Evolutionary conservation across 495 filamentous ascomycete species (phyloP).

Genomic region (Penicillium atrosanguineum): DNA sequence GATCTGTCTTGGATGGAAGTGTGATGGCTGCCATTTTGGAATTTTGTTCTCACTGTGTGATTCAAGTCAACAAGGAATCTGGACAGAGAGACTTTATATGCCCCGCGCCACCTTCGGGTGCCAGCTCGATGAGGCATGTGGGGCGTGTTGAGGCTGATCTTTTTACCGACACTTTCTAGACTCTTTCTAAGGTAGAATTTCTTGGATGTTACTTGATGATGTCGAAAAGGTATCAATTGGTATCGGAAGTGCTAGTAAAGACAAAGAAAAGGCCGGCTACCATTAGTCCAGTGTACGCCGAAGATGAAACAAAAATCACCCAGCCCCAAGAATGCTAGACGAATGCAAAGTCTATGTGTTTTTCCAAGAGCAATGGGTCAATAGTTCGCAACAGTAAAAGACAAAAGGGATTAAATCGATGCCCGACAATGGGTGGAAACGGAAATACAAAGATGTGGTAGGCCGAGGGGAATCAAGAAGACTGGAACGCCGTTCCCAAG

Average conservation of each 20-base stretch:
- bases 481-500: background rate
- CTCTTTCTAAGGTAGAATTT: background rate
- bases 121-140: constrained; percentile 3
- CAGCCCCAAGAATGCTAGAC: background rate
- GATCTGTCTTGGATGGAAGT: constrained; percentile 23
- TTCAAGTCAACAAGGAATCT: background rate
- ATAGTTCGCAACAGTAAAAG: background rate
- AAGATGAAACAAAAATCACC: background rate
- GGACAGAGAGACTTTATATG: background rate
- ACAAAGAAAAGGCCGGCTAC: background rate
- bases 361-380: background rate
- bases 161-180: background rate
- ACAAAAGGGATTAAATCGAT: background rate
- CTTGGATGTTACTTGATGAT: background rate
- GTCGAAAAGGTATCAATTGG: background rate
- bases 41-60: background rate
- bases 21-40: constrained; percentile 6
- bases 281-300: background rate
- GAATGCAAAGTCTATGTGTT: background rate
- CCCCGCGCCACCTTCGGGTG: background rate
- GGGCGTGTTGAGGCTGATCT: constrained; percentile 12
- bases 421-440: background rate
- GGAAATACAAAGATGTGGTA: background rate
- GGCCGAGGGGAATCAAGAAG: background rate
- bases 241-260: background rate